Conservation (phyloP, 495 filamentous ascomycete genomes). For the Daldinia concentrica region DNA sequence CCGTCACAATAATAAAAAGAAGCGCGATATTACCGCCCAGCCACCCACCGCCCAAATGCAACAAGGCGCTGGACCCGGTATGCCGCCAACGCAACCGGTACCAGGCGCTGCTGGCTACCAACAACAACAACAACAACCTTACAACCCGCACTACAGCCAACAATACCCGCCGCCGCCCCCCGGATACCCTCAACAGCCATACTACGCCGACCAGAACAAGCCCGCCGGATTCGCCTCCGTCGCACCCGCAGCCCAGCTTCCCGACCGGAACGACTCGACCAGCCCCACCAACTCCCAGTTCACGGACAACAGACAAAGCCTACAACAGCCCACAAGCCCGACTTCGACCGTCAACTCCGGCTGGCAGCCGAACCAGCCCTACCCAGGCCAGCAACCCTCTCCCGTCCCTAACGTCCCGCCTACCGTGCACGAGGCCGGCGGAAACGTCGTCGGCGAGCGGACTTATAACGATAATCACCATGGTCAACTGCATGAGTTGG, state of each 20-base stretch:
- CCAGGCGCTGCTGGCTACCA: not conserved
- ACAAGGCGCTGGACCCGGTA: conserved; percentile 7
- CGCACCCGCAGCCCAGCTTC: conserved; percentile 17
- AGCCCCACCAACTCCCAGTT: conserved; percentile 42
- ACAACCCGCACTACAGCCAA: conserved; percentile 39
- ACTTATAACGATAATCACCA: conserved; percentile 46
- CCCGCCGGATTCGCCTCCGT: conserved; percentile 37
- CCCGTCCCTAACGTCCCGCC: conserved; percentile 34
- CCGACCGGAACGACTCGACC: conserved; percentile 43
- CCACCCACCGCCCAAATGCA: conserved; percentile 25
- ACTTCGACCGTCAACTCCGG: conserved; percentile 37
- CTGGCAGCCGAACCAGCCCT: conserved; percentile 34
- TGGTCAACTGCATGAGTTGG: conserved; percentile 46
- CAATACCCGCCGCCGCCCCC: conserved; percentile 27
- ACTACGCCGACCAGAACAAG: conserved; percentile 39
- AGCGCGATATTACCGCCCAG: conserved; percentile 14
- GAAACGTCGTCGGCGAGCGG: conserved; percentile 40
- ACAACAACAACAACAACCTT: too few species aligned
- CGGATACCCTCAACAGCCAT: conserved; percentile 29
- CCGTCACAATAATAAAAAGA: conserved; percentile 48
- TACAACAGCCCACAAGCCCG: conserved; percentile 41
- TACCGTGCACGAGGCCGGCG: conserved; percentile 47
- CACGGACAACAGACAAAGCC: conserved; percentile 39
- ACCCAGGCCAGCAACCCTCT: conserved; percentile 3
- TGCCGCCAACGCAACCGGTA: not conserved